Conservation (phyloP, 129 eudicot genomes). For the Oenanthe sinensis region DNA sequence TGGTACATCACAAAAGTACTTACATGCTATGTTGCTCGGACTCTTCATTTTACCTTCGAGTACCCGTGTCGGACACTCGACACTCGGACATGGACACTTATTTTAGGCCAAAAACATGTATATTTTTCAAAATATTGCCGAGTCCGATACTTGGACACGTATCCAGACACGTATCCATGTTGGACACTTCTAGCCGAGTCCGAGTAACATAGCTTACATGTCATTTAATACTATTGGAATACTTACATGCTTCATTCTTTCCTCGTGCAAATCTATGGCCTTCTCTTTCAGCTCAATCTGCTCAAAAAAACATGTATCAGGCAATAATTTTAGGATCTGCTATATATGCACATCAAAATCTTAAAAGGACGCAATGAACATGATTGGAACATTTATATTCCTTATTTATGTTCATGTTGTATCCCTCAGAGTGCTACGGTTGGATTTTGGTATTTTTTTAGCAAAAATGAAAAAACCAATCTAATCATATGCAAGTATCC, state of each 20-base stretch:
- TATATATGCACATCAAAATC: not conserved
- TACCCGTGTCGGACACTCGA: too few relatives aligned
- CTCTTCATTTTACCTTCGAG: too few relatives aligned
- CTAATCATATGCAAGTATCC: not conserved
- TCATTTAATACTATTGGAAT: not conserved
- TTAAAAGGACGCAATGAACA: not conserved
- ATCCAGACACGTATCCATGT: too few relatives aligned
- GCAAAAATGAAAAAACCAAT: not conserved
- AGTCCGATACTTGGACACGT: too few relatives aligned
- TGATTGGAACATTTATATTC: not conserved
- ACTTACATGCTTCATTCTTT: constrained; percentile 52
- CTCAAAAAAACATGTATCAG: constrained; percentile 18
- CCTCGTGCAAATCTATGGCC: constrained; percentile 57
- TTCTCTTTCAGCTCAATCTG: constrained; percentile 65
- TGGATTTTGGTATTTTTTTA: not conserved
- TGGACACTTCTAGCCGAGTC: too few relatives aligned
- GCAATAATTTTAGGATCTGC: not conserved
- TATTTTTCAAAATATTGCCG: too few relatives aligned
- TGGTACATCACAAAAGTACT: not conserved
- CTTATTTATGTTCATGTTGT: not conserved
- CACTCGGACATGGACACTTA: too few relatives aligned
- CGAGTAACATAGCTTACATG: too few relatives aligned
- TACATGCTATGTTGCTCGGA: too few relatives aligned
- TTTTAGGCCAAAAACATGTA: too few relatives aligned
- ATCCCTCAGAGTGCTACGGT: not conserved